Evolutionary conservation across 1,284 basidiomycete species (phyloP).

Genomic region (Hemileia vastatrix): DNA sequence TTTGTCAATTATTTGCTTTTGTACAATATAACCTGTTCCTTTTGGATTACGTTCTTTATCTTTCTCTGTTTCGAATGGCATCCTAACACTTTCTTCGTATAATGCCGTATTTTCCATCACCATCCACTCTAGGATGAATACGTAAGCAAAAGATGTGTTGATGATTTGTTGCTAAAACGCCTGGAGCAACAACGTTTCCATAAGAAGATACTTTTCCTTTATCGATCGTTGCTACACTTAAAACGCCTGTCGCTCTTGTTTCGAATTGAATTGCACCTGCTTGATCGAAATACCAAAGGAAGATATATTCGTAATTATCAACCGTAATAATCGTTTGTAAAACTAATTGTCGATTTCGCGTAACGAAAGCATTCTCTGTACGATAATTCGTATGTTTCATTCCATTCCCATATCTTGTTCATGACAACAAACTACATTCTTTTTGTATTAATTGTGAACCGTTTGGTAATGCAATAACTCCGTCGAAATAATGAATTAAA

Average conservation of each 20-base stretch:
- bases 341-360: conserved; percentile 45
- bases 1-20: conserved; percentile 41
- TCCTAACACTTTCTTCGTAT: conserved; percentile 44
- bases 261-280: conserved; percentile 47
- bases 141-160: conserved; percentile 42
- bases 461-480: conserved; percentile 37
- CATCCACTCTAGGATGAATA: conserved; percentile 40
- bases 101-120: conserved; percentile 46
- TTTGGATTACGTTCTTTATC: conserved; percentile 40
- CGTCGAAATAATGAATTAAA: conserved; percentile 45
- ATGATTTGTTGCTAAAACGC: conserved; percentile 43
- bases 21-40: conserved; percentile 42
- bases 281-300: conserved; percentile 46
- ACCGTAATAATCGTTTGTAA: conserved; percentile 47
- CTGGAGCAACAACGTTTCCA: conserved; percentile 46
- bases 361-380: conserved; percentile 39
- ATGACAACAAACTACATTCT: too few species aligned
- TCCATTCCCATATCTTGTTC: conserved; percentile 2
- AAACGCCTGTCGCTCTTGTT: conserved; percentile 47
- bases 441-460: too few species aligned
- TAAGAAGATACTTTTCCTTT: conserved; percentile 45
- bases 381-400: conserved; percentile 46
- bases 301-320: conserved; percentile 41
- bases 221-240: conserved; percentile 45
- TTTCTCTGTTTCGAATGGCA: conserved; percentile 37